These are phyloP conservation scores for Pseudotulostoma volvatum DNA, from an alignment of 495 filamentous ascomycete genomes.

Conservation along the genomic window DNA sequence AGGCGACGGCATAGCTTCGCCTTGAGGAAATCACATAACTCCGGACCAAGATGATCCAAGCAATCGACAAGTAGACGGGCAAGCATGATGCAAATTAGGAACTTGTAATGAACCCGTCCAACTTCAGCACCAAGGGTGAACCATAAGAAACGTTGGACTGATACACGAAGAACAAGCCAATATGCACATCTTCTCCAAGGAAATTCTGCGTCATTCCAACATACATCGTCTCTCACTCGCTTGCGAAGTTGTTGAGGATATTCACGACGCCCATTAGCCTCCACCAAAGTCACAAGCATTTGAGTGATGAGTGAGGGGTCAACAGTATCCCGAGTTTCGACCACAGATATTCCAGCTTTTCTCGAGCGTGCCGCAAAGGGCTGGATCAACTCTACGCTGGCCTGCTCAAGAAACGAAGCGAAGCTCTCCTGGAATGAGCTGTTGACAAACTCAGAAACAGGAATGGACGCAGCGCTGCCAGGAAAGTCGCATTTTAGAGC, in stretches of 20 bases:
- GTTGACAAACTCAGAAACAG: constrained; percentile 19
- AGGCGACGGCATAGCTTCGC: constrained; percentile 44
- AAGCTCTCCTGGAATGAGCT: constrained; percentile 30
- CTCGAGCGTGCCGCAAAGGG: constrained; percentile 29
- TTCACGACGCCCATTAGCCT: constrained; percentile 28
- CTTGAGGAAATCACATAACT: constrained; percentile 23
- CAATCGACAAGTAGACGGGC: constrained; percentile 25
- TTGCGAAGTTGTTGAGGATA: constrained; percentile 28
- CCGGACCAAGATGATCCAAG: constrained; percentile 11
- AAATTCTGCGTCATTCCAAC: constrained; percentile 19
- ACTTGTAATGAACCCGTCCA: constrained; percentile 42
- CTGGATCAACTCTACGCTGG: constrained; percentile 37
- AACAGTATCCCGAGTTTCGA: constrained; percentile 39
- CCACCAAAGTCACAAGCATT: constrained; percentile 39
- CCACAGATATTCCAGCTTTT: constrained; percentile 31
- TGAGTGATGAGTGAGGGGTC: constrained; percentile 36
- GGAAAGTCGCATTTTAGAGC: constrained; percentile 34
- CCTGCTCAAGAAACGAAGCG: constrained; percentile 39
- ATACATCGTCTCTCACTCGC: constrained; percentile 43
- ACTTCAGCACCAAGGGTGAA: constrained; percentile 23
- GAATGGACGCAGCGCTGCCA: constrained; percentile 22
- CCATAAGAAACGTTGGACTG: constrained; percentile 31
- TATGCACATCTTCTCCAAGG: constrained; percentile 42
- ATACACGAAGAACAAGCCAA: constrained; percentile 45
- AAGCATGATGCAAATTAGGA: constrained; percentile 31